Percentiles rank a stretch among this genome's conserved stretches.
Evolutionary conservation across 1,284 basidiomycete species (phyloP).

Genomic region (Sphaerobolus stellatus): DNA sequence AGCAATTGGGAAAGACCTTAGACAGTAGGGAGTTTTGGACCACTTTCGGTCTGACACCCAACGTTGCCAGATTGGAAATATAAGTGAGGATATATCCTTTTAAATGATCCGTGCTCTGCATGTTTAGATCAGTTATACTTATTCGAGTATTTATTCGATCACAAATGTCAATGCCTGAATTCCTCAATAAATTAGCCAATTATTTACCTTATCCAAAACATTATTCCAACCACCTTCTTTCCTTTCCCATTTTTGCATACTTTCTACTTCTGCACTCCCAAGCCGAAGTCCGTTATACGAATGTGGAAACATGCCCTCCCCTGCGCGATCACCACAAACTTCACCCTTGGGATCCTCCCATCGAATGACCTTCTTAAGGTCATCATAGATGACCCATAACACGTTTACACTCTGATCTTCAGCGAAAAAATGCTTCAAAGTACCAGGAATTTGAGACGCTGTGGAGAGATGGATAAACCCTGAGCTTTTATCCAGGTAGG

Average conservation of each 20-base stretch:
- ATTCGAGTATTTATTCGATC: neutral
- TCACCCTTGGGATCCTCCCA: slow-evolving; percentile 16
- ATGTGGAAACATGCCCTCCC: slow-evolving; percentile 2
- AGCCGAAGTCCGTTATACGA: neutral
- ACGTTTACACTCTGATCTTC: slow-evolving; percentile 27
- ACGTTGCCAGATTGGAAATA: slow-evolving; percentile 2
- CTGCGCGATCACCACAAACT: neutral
- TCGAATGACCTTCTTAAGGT: slow-evolving; percentile 19
- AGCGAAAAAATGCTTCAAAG: slow-evolving; percentile 35
- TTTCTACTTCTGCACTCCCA: neutral
- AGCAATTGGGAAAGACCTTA: slow-evolving; percentile 50
- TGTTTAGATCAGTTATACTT: neutral
- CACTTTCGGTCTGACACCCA: slow-evolving; percentile 23
- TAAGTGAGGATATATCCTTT: neutral
- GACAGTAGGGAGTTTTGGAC: slow-evolving; percentile 64
- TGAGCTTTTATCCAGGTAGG: slow-evolving; percentile 1
- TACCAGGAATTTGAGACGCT: slow-evolving; percentile 31
- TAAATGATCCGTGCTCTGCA: neutral
- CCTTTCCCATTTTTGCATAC: slow-evolving; percentile 1
- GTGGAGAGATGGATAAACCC: slow-evolving; percentile 40
- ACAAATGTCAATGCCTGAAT: neutral
- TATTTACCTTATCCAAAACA: slow-evolving; percentile 31
- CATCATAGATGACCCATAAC: slow-evolving; percentile 24
- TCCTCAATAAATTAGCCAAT: slow-evolving; percentile 20
- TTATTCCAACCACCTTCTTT: slow-evolving; percentile 34